Base-by-base conservation (phyloP, 2,329 filamentous ascomycete genomes). In the Emergomyces pasteurianus region DNA sequence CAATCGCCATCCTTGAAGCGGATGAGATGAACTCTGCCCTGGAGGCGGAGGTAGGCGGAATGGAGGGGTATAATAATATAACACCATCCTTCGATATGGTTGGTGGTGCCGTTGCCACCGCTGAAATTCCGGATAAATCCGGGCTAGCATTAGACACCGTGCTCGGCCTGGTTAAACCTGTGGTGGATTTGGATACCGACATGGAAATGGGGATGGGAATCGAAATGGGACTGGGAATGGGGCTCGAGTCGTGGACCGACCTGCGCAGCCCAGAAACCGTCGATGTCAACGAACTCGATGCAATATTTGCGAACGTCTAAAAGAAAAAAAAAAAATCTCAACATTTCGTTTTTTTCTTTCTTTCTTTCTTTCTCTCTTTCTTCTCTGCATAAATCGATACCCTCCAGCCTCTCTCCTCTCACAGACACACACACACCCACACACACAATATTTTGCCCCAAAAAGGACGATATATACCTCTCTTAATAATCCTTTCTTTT, bases 201-300 rank as follows among this genome's bases (percentile, higher is more conserved):
- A 31, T 7, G 3, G 31, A 31, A 62, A 66, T 69, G 60, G 71
- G 77, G 7, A 31, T 31, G 31, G 31, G 31, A 31, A 31, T 31
- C 3, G 31, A 7, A 36, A 36, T 76, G 57, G 78, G 77, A 61
- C 65, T 69, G 60, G 71, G 77, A 58, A 71, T 75, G 62, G 74
- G 74, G 50, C 69, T 67, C 60, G 75, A 77, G 50, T 78, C 79
- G 76, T 87, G 88, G 69, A 81, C 81, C 71, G 82, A 83, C 62
- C 74, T 84, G 69, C 80, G 81, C 71, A 90, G 86, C 71, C 91
- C 92, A 1, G 94, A 97, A 77, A 88, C 86, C 65, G 87, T 97
- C 67, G 91, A 95, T 73, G 83, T 97, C 56, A 90, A 96, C 54
- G 94, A 99, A 79, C 85, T 97, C 28, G 92, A 97, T 70, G 85